Base-by-base conservation (phyloP, 2,329 filamentous ascomycete species). In the Curvularia eragrostidis region DNA sequence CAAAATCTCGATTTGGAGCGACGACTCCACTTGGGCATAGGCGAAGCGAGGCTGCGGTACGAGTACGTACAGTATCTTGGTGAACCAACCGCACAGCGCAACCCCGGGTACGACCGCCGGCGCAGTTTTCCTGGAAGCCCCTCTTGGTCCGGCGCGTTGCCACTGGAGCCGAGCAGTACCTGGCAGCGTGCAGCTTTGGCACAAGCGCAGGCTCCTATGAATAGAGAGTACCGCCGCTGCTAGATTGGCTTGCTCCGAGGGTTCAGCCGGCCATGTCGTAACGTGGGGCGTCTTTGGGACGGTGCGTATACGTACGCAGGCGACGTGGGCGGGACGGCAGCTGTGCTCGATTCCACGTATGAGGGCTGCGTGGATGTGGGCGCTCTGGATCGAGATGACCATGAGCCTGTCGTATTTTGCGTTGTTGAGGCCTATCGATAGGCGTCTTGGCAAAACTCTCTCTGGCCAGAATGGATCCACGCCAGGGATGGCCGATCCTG, bases 401-500 rank as follows among this genome's bases (percentile, higher is more conserved):
- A 39, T 34, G 26, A 52, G 52, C 32, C 49, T 23, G 49, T 51
- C 52, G 13, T 48, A 18, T 34, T 19, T 1, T 10, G 3, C 34
- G 32, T 24, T 53, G 49, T 58, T 54, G 52, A 52, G 54, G 49
- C 56, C 58, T 63, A 67, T 67, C 61, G 59, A 69, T 63, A 64
- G 54, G 54, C 26, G 46, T 28, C 21, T 46, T 44, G 34, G 26
- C 53, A n/a, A 44, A 48, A 18, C 47, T 36, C 47, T 49, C 15
- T 34, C 30, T 58, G 60, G 63, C 68, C 57, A 69, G 69, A 70
- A 63, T 61, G 39, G 69, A 72, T 72, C 63, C 52, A 57, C 68
- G 36, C 7, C 59, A 58, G 47, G 61, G 59, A 48, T 52, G 15
- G 44, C 24, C 18, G 56, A 56, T 48, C 52, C n/a, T 39, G 47